Conservation (phyloP, 1,139 yeast species). For the Geotrichum aggregatum region DNA sequence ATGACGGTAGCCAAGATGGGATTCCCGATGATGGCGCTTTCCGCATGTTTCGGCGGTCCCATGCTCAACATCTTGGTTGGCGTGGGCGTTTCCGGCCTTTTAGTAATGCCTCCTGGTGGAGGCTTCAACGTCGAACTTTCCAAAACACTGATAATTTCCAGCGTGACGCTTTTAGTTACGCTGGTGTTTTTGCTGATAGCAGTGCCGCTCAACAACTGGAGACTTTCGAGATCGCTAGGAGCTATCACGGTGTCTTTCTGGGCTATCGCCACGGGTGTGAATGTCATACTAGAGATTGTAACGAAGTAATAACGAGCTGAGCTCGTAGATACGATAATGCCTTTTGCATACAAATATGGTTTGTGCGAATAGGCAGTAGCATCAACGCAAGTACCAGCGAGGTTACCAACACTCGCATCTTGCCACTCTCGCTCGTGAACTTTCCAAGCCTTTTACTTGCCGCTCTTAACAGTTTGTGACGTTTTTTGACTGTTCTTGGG, state of each 20-base stretch:
- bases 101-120: constrained; percentile 41
- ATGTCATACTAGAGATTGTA: constrained; percentile 31
- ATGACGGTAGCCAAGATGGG: constrained; percentile 81
- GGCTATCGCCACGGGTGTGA: constrained; percentile 42
- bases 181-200: constrained; percentile 50
- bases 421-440: too few species aligned
- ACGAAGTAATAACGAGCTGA: too few species aligned
- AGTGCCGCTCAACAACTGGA: constrained; percentile 66
- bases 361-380: too few species aligned
- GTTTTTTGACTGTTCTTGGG: too few species aligned
- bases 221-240: constrained; percentile 58
- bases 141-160: constrained; percentile 49
- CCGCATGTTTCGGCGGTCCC: constrained; percentile 96
- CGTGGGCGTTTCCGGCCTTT: constrained; percentile 61
- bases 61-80: constrained; percentile 60
- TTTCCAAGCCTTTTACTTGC: too few species aligned
- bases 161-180: constrained; percentile 51
- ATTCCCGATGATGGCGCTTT: constrained; percentile 84
- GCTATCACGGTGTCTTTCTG: constrained; percentile 51
- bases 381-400: too few species aligned
- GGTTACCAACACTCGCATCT: too few species aligned
- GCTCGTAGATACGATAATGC: too few species aligned
- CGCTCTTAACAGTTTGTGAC: too few species aligned
- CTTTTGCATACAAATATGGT: too few species aligned
- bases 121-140: constrained; percentile 43